Base-by-base conservation (phyloP, 768 basidiomycete genomes). In the Kwoniella botswanensis region DNA sequence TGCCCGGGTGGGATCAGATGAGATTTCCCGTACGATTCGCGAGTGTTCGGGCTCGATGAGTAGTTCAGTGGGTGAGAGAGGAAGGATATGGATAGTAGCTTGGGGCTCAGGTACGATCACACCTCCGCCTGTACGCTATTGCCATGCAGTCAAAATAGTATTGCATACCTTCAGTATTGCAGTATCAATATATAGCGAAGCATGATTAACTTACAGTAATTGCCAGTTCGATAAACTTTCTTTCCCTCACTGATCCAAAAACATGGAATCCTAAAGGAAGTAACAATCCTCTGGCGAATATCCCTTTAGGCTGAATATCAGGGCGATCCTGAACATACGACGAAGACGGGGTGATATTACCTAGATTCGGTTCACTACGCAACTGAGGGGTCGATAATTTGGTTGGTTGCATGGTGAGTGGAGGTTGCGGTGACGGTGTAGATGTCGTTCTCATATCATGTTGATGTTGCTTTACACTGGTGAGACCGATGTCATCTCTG, bases 191-290 rank as follows among this genome's bases (percentile, higher is more conserved):
- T 35, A 35, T 7, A 6, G 35, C 6, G 35, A 35, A 35, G 35
- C 35, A 7, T 44, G n/a, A 46, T 11, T 12, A 18, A 29, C 62
- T 54, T 15, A 63, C 62, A 12, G 50, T 63, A n/a, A 63, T 63
- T 15, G 35, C 18, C 52, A 63, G n/a, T 21, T 53, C 62, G 18
- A 63, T 17, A 18, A 42, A 63, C 22, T 24, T 50, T 6, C 50
- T 63, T 53, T 50, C 44, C n/a, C 46, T 29, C 22, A 13, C 42
- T 13, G 12, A 18, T 9, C 62, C 62, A 7, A 11, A 15, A 18
- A 53, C 52, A 41, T 63, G 52, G 35, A 63, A 63, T 13, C 62
- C 52, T 18, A 63, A 29, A 13, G 62, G 35, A 35, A 35, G 62
- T 54, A 63, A 54, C 9, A 63, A 6, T 21, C 52, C 50, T 24